Conservation (phyloP, 2,329 filamentous ascomycete genomes). For the Claviceps pazoutovae region DNA sequence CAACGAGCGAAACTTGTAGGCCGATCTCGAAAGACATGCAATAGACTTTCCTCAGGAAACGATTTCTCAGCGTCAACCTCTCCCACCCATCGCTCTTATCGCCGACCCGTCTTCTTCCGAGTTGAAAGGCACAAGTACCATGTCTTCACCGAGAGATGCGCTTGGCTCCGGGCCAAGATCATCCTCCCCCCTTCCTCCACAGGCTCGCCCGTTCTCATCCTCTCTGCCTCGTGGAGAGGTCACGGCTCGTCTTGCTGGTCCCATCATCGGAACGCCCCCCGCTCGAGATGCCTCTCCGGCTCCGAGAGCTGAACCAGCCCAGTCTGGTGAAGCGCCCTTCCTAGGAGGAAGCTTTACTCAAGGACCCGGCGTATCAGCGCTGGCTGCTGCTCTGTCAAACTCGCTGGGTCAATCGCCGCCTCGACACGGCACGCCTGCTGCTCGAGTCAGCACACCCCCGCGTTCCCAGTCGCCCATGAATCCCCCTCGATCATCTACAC, state of each 20-base stretch:
- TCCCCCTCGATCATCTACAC: conserved; percentile 30
- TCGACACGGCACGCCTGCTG: conserved; percentile 52
- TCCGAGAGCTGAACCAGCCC: conserved; percentile 10
- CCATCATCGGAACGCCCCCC: conserved; percentile 30
- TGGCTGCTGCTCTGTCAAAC: conserved; percentile 74
- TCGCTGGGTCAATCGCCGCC: conserved; percentile 58
- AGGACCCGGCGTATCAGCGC: conserved; percentile 72
- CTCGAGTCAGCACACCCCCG: conserved; percentile 43
- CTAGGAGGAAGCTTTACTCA: conserved; percentile 48
- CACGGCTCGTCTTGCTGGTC: conserved; percentile 47
- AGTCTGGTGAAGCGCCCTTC: conserved; percentile 44
- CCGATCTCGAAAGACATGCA: not conserved
- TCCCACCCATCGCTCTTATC: not conserved
- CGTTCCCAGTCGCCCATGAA: conserved; percentile 26
- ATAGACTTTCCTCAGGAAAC: not conserved
- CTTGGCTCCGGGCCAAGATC: conserved; percentile 26
- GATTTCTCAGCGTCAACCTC: not conserved
- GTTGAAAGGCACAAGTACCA: not conserved
- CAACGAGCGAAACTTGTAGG: not conserved
- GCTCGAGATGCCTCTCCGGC: conserved; percentile 22
- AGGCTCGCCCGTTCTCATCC: conserved; percentile 32
- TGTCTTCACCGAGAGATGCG: conserved; percentile 25
- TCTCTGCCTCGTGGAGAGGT: conserved; percentile 44
- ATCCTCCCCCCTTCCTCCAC: conserved; percentile 34
- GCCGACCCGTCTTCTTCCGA: not conserved